Evolutionary conservation across 768 basidiomycete species (phyloP).

Genomic region (Mrakia hoshinonis): DNA sequence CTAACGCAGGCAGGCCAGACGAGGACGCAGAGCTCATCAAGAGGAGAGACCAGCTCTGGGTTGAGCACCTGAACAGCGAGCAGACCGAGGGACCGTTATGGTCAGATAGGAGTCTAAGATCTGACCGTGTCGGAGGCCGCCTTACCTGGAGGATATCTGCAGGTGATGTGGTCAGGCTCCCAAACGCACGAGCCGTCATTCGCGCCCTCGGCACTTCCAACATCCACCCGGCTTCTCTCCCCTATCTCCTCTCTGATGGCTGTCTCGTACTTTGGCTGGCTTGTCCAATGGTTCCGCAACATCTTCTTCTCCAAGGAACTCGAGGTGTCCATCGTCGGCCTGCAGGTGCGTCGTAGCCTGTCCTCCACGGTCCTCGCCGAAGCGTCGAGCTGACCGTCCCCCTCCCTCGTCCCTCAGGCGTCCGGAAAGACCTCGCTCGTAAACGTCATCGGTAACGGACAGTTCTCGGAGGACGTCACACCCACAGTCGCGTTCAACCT

Average conservation of each 20-base stretch:
- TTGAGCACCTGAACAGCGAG: too few relatives aligned
- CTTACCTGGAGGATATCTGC: not conserved
- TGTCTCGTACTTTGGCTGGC: conserved; percentile 45
- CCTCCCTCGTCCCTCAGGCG: conserved; percentile 48
- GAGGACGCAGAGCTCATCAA: not conserved
- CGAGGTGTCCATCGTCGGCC: conserved; percentile 82
- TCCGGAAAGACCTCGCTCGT: conserved; percentile 93
- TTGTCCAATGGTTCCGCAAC: conserved; percentile 55
- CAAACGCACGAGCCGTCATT: not conserved
- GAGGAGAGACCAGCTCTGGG: too few relatives aligned
- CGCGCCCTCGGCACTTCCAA: not conserved
- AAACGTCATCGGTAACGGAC: conserved; percentile 67
- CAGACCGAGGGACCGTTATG: too few relatives aligned
- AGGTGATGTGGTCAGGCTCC: not conserved
- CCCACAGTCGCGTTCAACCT: conserved; percentile 85
- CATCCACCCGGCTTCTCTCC: not conserved
- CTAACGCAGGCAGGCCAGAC: not conserved
- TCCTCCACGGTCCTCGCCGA: conserved; percentile 7
- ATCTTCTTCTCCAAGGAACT: conserved; percentile 80
- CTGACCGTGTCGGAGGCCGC: too few relatives aligned
- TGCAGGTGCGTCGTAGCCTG: conserved; percentile 61
- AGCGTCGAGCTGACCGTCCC: not conserved
- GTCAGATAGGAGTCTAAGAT: too few relatives aligned
- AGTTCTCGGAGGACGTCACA: conserved; percentile 96
- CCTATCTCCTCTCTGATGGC: not conserved